Conservation (phyloP, 495 filamentous ascomycete species). For the Staphylotrichum longicolle region DNA sequence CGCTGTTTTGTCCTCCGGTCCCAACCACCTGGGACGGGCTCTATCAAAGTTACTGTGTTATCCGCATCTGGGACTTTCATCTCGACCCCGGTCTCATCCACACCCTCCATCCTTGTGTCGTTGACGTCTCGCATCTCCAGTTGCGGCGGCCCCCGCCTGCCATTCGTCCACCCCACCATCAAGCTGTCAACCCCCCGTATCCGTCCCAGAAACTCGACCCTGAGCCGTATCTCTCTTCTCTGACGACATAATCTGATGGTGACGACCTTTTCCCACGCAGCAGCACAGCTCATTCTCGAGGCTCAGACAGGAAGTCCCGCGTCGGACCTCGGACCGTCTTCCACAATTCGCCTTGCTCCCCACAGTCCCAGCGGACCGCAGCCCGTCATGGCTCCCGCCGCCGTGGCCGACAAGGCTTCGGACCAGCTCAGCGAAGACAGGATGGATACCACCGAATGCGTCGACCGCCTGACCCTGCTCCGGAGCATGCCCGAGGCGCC, state of each 20-base stretch:
- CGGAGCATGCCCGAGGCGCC: constrained; percentile 40
- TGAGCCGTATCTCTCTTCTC: neutral
- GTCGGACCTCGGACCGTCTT: neutral
- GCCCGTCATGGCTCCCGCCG: constrained; percentile 31
- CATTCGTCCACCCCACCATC: neutral
- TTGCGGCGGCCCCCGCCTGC: no score
- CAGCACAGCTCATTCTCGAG: neutral
- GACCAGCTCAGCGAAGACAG: constrained; percentile 28
- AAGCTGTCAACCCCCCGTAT: neutral
- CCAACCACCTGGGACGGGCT: neutral
- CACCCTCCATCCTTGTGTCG: neutral
- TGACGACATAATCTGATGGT: constrained; percentile 6
- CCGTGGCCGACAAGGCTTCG: constrained; percentile 29
- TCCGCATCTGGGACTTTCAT: neutral
- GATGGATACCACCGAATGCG: constrained; percentile 30
- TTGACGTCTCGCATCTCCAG: neutral
- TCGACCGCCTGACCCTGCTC: constrained; percentile 38
- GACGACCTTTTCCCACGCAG: neutral
- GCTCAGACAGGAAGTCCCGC: constrained; percentile 5
- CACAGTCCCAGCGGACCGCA: constrained; percentile 2
- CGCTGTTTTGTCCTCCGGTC: neutral
- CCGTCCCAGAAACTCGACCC: neutral
- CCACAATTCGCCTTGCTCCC: neutral
- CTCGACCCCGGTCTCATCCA: neutral
- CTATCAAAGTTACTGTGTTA: neutral